These are phyloP conservation scores for Crepidotus variabilis DNA, from an alignment of 768 basidiomycete species.

Conservation along the genomic window DNA sequence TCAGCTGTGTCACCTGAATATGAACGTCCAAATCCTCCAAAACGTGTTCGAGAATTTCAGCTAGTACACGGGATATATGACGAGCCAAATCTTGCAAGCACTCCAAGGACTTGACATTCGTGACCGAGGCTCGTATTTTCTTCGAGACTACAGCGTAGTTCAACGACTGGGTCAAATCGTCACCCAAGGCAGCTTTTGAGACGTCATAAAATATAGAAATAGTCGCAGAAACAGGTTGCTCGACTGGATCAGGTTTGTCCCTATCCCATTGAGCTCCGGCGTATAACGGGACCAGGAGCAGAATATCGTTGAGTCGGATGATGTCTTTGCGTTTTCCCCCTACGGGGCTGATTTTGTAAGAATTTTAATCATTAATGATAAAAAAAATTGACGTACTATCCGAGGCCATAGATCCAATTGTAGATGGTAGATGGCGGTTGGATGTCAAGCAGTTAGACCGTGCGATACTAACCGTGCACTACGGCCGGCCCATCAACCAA, in stretches of 20 bases:
- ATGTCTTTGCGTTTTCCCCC: conserved; percentile 16
- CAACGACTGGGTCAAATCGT: conserved; percentile 56
- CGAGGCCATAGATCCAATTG: background rate
- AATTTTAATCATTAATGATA: background rate
- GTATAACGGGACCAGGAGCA: conserved; percentile 35
- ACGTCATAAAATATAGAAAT: conserved; percentile 51
- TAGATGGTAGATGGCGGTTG: background rate
- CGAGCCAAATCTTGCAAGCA: conserved; percentile 46
- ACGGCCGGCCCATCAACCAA: too few relatives aligned
- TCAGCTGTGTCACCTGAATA: conserved; percentile 44
- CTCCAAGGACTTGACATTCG: conserved; percentile 23
- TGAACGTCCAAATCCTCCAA: conserved; percentile 26
- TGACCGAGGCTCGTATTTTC: conserved; percentile 24
- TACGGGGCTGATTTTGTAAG: conserved; percentile 16
- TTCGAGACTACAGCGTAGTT: conserved; percentile 55
- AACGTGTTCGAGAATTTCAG: conserved; percentile 28
- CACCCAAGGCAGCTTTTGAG: conserved; percentile 40
- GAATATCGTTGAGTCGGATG: conserved; percentile 48
- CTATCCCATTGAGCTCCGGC: conserved; percentile 46
- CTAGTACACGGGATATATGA: conserved; percentile 34
- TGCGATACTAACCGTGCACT: background rate
- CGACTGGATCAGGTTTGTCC: conserved; percentile 29
- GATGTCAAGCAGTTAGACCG: background rate
- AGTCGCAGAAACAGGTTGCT: conserved; percentile 53
- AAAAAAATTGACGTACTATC: background rate